Evolutionary conservation across 2,329 filamentous ascomycete species (phyloP), one percentile per base, ranked within the genome.

Genomic region (Lachnellula hyalina): DNA sequence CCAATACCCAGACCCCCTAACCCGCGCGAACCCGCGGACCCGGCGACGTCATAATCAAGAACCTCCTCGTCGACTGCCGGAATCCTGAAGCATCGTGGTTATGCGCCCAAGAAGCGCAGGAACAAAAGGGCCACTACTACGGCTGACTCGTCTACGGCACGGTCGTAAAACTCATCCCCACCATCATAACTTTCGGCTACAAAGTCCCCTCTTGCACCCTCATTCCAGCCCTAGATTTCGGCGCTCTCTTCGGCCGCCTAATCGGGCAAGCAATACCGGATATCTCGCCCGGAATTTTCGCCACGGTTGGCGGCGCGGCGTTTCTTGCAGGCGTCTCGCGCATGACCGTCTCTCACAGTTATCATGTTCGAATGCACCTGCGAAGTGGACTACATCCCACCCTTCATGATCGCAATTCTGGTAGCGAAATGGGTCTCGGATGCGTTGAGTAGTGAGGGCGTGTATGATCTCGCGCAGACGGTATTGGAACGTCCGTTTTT

Each of bases 351-450:
- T 78, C 71, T 84, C 6, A 76, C 77, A 8, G 81, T 83, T 40
- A 81, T 83, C 67, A 83, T 83, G 79, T 83, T 83, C 65, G 80
- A 81, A 64, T 72, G 84, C 7, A 83, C 80, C 0, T 80, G 81
- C 40, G 79, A 82, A 61, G 73, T 83, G 7, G 75, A 80, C 56
- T 83, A 81, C 65, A 75, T 80, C 9, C 70, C 82, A 1, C 79
- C 81, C 11, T 76, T 81, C 58, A 83, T 83, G 79, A 74, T 82
- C 21, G 79, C 80, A 6, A 83, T 84, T 53, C 71, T 84, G 5
- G 74, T 81, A 0, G 78, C 80, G 0, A 83, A 83, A 67, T 84
- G 79, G 79, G 74, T 77, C 5, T 80, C 80, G 1, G 80, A 84
- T 63, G 71, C 73, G 3, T 71, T 84, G 17, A 76, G 75, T 47